Evolutionary conservation across 371 early-diverging fungal species (phyloP).

Genomic region (Rhizopus sp.): DNA sequence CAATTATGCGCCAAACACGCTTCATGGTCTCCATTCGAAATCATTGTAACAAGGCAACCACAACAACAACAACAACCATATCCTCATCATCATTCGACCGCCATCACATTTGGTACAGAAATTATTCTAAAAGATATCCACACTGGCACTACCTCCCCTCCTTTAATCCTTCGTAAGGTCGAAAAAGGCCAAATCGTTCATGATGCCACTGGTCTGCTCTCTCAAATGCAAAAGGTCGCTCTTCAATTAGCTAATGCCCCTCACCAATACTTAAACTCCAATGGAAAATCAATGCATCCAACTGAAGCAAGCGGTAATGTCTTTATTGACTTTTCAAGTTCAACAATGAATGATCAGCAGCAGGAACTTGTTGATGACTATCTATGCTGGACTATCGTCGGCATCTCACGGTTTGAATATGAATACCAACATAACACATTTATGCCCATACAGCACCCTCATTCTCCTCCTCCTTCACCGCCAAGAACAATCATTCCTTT

Average conservation of each 20-base stretch:
- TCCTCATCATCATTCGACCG: conserved; percentile 42
- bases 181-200: conserved; percentile 72
- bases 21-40: conserved; percentile 77
- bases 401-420: conserved; percentile 61
- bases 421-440: not conserved
- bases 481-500: conserved; percentile 40
- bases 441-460: not conserved
- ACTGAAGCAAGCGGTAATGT: conserved; percentile 26
- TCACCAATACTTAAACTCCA: conserved; percentile 39
- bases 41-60: conserved; percentile 58
- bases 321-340: conserved; percentile 39
- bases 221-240: conserved; percentile 89
- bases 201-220: conserved; percentile 72
- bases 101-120: conserved; percentile 67
- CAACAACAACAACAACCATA: conserved; percentile 10
- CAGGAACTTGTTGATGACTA: conserved; percentile 67
- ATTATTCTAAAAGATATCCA: conserved; percentile 67
- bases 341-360: conserved; percentile 27
- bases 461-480: conserved; percentile 30
- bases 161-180: conserved; percentile 77
- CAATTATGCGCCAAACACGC: conserved; percentile 73
- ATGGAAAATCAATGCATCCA: conserved; percentile 26
- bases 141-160: conserved; percentile 68
- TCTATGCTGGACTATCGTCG: conserved; percentile 87
- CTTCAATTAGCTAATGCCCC: conserved; percentile 54